These are phyloP conservation scores for Pythium folliculosum DNA, from an alignment of 352 stramenopile species.

Conservation along the genomic window DNA sequence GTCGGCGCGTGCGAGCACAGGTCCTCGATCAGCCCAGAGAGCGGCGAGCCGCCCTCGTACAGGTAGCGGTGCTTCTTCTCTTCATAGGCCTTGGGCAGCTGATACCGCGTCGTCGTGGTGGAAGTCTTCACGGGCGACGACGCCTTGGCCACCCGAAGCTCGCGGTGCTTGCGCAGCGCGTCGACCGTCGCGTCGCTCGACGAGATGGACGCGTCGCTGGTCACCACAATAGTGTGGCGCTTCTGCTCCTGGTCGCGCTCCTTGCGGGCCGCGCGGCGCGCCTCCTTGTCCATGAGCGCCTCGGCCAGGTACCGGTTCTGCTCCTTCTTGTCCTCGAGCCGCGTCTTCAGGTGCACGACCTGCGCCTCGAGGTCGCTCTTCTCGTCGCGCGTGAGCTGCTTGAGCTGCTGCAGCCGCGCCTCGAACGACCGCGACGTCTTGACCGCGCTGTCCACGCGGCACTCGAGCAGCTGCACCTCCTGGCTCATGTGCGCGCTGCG, in stretches of 20 bases:
- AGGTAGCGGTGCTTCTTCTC: constrained; percentile 14
- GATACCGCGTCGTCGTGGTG: constrained; percentile 3
- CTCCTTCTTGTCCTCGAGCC: constrained; percentile 53
- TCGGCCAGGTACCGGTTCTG: constrained; percentile 64
- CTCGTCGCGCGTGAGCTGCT: constrained; percentile 47
- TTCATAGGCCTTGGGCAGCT: not conserved
- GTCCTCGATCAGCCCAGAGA: constrained; percentile 13
- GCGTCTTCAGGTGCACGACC: constrained; percentile 41
- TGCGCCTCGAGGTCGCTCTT: constrained; percentile 38
- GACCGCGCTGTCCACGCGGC: constrained; percentile 48
- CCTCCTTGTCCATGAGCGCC: constrained; percentile 39
- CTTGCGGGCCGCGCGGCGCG: not conserved
- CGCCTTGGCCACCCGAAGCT: not conserved
- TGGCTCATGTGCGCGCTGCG: constrained; percentile 37
- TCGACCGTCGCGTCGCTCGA: not conserved
- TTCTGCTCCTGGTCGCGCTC: not conserved
- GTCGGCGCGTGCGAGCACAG: constrained; percentile 38
- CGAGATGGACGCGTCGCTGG: not conserved
- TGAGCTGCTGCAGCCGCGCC: constrained; percentile 42
- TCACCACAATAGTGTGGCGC: not conserved
- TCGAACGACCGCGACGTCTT: constrained; percentile 56
- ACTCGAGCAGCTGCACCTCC: constrained; percentile 50
- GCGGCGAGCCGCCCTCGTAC: constrained; percentile 1
- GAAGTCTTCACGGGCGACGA: not conserved
- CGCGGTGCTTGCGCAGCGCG: too few species aligned